A percentile compares a stretch with the other conserved stretches of the same genome.
These are phyloP conservation scores for Cyberlindnera nakhonratchasimensis DNA, from an alignment of 805 yeast genomes.

Conservation along the genomic window DNA sequence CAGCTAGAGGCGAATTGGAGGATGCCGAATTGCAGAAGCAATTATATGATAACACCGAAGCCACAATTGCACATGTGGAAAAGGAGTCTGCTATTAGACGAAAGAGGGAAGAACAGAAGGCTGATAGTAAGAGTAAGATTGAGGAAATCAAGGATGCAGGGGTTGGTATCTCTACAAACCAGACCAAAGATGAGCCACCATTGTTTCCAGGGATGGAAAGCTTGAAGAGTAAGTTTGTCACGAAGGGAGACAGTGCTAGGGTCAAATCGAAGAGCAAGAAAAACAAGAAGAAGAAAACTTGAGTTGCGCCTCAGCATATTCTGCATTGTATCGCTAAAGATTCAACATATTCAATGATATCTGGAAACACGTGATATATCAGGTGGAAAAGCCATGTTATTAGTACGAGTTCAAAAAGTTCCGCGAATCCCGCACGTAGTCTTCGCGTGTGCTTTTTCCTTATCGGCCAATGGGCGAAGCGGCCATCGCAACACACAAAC, in stretches of 20 bases:
- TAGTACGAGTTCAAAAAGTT: no score
- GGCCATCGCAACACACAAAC: not conserved
- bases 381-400: no score
- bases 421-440: not conserved
- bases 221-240: slow-evolving; percentile 10
- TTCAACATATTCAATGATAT: no score
- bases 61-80: slow-evolving; percentile 57
- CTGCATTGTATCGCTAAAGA: no score
- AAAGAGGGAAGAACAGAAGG: slow-evolving; percentile 35
- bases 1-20: slow-evolving; percentile 60
- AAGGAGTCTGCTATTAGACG: slow-evolving; percentile 67
- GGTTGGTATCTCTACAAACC: slow-evolving; percentile 8
- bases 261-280: slow-evolving; percentile 22
- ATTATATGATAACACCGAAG: slow-evolving; percentile 59
- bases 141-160: slow-evolving; percentile 8
- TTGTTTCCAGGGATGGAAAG: slow-evolving; percentile 30
- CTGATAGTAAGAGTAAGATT: slow-evolving; percentile 5
- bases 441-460: not conserved
- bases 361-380: no score
- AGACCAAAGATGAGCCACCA: slow-evolving; percentile 14
- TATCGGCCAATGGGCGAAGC: slow-evolving; percentile 4
- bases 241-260: slow-evolving; percentile 22
- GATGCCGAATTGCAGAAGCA: slow-evolving; percentile 58
- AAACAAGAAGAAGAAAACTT: slow-evolving; percentile 10
- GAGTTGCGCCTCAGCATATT: not conserved